Conservation (phyloP, 169 alveolate genomes). For the Hepatocystis sp. region DNA sequence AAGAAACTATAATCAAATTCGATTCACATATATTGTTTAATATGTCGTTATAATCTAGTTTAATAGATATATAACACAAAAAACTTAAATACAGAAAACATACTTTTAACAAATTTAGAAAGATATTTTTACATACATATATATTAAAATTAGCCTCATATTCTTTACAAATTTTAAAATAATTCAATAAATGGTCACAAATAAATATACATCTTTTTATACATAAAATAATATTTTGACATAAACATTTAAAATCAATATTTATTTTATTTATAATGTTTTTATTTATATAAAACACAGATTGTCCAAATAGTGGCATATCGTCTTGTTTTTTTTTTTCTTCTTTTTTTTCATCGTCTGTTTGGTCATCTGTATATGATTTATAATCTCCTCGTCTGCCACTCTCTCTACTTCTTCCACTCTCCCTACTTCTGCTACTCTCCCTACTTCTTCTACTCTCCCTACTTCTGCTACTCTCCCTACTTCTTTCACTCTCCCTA, state of each 20-base stretch:
- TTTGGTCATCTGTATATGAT: background rate
- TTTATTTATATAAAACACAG: slow-evolving; percentile 22
- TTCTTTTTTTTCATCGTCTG: background rate
- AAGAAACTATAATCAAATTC: slow-evolving; percentile 24
- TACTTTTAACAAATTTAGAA: slow-evolving; percentile 49
- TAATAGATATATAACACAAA: slow-evolving; percentile 32
- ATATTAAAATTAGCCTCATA: slow-evolving; percentile 51
- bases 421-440: background rate
- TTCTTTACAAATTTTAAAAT: slow-evolving; percentile 29
- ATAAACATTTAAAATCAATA: slow-evolving; percentile 41
- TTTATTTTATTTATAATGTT: slow-evolving; percentile 13
- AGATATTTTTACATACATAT: slow-evolving; percentile 50
- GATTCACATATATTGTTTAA: slow-evolving; percentile 38
- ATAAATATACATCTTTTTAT: slow-evolving; percentile 50
- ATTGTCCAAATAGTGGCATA: slow-evolving; percentile 73
- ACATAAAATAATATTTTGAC: slow-evolving; percentile 29
- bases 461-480: too few relatives aligned
- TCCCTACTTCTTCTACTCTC: background rate
- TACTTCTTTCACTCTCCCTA: too few relatives aligned
- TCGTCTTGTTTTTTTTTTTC: slow-evolving; percentile 28
- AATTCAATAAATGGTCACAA: slow-evolving; percentile 13
- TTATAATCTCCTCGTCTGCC: background rate
- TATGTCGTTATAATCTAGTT: slow-evolving; percentile 50
- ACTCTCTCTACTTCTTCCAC: background rate
- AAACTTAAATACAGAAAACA: too few relatives aligned